Conservation (phyloP, 2,329 filamentous ascomycete genomes). For the Phoma sp. region DNA sequence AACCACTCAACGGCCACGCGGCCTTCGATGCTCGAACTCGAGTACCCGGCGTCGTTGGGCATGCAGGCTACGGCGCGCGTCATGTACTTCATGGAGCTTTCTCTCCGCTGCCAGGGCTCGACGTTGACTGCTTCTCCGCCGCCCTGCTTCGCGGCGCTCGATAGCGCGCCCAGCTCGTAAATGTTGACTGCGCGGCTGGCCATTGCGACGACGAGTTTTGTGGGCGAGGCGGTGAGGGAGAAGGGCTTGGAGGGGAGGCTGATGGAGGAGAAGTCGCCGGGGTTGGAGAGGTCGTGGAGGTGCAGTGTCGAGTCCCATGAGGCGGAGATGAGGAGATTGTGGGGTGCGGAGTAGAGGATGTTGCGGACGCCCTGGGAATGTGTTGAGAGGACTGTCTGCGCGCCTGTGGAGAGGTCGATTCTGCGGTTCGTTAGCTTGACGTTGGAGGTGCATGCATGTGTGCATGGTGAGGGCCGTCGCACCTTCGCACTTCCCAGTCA, state of each 20-base stretch:
- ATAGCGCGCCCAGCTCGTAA: constrained; percentile 80
- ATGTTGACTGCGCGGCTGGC: constrained; percentile 91
- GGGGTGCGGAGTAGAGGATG: constrained; percentile 79
- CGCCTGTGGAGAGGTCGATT: constrained; percentile 74
- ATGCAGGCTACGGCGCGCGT: constrained; percentile 93
- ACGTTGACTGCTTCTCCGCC: constrained; percentile 54
- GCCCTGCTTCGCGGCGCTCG: constrained; percentile 40
- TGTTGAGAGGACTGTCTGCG: constrained; percentile 76
- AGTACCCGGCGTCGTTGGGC: constrained; percentile 95
- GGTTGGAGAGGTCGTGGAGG: constrained; percentile 70
- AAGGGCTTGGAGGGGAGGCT: constrained; percentile 86
- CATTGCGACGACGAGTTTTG: constrained; percentile 95
- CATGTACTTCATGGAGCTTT: constrained; percentile 95
- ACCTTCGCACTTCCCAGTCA: constrained; percentile 85
- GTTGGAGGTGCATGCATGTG: background rate
- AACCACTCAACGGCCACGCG: constrained; percentile 98
- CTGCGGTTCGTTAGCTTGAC: constrained; percentile 41
- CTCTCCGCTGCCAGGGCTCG: constrained; percentile 89
- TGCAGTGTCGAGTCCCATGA: constrained; percentile 95
- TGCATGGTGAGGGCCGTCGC: constrained; percentile 25
- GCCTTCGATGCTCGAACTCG: constrained; percentile 90
- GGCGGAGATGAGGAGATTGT: constrained; percentile 81
- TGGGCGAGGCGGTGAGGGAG: constrained; percentile 77
- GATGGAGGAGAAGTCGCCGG: constrained; percentile 67
- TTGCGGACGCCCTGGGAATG: constrained; percentile 82